Percentiles rank a stretch among this genome's conserved stretches.
phyloP scores from a whole-genome alignment of 257 asterid genomes.

The Nicotiana obtusifolia region DNA sequence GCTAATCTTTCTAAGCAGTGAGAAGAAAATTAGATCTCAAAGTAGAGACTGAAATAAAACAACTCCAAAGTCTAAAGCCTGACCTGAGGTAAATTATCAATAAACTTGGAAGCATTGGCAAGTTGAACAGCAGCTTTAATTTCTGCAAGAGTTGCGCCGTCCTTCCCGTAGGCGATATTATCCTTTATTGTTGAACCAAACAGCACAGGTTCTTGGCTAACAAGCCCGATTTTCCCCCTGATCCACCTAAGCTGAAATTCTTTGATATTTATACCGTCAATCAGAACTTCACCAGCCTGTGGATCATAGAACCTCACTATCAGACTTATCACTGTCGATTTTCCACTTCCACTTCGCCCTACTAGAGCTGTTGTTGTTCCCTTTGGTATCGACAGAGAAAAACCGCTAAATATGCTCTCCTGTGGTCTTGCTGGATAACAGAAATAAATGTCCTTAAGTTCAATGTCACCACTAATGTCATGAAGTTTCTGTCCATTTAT shows the following conservation, averaged over 20 bases:
- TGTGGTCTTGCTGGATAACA: conserved; percentile 76
- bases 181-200: conserved; percentile 38
- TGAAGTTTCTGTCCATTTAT: conserved; percentile 40
- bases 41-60: not conserved
- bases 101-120: conserved; percentile 79
- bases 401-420: conserved; percentile 59
- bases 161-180: conserved; percentile 69
- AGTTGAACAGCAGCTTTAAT: conserved; percentile 51
- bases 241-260: conserved; percentile 50
- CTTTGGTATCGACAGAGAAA: conserved; percentile 48
- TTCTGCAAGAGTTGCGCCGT: conserved; percentile 61
- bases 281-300: conserved; percentile 39
- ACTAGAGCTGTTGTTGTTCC: conserved; percentile 65
- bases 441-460: conserved; percentile 47
- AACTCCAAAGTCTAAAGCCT: not conserved
- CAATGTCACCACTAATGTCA: conserved; percentile 62
- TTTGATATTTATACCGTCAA: conserved; percentile 43
- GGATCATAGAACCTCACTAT: conserved; percentile 61
- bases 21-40: not conserved
- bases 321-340: conserved; percentile 41
- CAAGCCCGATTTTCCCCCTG: conserved; percentile 45
- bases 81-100: conserved; percentile 75
- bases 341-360: conserved; percentile 61
- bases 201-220: conserved; percentile 55
- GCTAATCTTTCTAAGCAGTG: conserved; percentile 26